These are phyloP conservation scores for barley (Hordeum vulgare) DNA, from an alignment of 176 grass and related monocot genomes.

Conservation along the genomic window DNA sequence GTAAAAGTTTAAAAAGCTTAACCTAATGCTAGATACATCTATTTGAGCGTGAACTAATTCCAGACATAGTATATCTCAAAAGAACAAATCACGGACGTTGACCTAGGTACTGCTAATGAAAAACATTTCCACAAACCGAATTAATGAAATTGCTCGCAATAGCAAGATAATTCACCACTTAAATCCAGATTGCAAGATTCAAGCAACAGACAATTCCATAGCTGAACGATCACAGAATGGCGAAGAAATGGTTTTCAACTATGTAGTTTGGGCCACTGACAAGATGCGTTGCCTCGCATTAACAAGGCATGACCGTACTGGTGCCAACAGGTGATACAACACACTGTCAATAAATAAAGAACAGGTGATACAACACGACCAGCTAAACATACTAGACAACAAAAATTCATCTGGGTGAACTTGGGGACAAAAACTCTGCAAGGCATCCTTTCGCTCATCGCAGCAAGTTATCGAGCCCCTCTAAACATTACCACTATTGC, in stretches of 20 bases:
- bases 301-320: neutral
- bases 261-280: neutral
- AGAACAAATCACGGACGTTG: too few species aligned
- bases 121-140: neutral
- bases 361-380: neutral
- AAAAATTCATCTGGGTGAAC: neutral
- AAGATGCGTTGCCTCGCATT: neutral
- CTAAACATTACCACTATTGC: neutral
- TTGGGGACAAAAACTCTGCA: conserved; percentile 1
- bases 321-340: neutral
- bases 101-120: too few species aligned
- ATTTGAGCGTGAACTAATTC: too few species aligned
- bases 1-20: too few species aligned
- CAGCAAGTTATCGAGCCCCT: neutral
- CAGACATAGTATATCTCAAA: too few species aligned
- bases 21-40: too few species aligned
- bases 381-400: neutral
- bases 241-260: neutral
- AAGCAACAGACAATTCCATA: neutral
- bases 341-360: neutral
- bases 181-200: neutral
- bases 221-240: too few species aligned
- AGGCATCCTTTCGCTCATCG: neutral
- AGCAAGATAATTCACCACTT: neutral
- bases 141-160: neutral